Base-by-base conservation (phyloP, 371 early-diverging fungal species). In the Zopfochytrium polystomum region DNA sequence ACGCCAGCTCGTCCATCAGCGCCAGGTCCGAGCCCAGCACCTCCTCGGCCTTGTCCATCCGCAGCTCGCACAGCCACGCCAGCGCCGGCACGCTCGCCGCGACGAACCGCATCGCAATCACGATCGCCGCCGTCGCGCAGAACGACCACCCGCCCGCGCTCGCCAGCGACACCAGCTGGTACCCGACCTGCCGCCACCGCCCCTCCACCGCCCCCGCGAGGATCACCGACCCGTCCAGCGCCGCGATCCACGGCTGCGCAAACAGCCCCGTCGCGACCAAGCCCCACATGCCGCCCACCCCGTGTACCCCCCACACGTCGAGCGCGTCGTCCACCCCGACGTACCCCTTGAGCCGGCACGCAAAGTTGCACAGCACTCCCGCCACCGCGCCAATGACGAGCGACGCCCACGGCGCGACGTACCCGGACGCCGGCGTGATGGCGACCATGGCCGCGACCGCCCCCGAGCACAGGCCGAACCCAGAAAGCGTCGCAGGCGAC, bases 401-500 rank as follows among this genome's bases (percentile, higher is more conserved):
- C 29, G 90, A 80, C 25, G 91, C 83, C 60, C 84, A 86, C n/a
- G 93, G 89, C 0, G 86, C 84, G 25, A 94, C 92, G 60, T 74
- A 95, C 4, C 96, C 96, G 1, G 91, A 82, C 2, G 82, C 92
- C 9, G 96, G 96, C 0, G 96, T 95, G 60, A 95, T 93, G 15
- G 89, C 85, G 2, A 93, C 96, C n/a, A 95, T 74, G 9, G 93
- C 96, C 11, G 92, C 85, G 31, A 96, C 89, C 20, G 90, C 93
- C 30, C 95, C 96, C 3, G 90, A 87, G 72, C 95, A 95, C 70
- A 92, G 93, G 11, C 89, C 91, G 32, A 95, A 74, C 26, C 88
- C 88, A 30, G 95, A 91, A 32, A 67, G 90, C 90, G 50, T 78
- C 23, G 22, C 86, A n/a, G n/a, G n/a, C n/a, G n/a, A n/a, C n/a